Evolutionary conservation across 495 filamentous ascomycete species (phyloP), one percentile per base, ranked within the genome.

Genomic region (Penicillium paradoxum): DNA sequence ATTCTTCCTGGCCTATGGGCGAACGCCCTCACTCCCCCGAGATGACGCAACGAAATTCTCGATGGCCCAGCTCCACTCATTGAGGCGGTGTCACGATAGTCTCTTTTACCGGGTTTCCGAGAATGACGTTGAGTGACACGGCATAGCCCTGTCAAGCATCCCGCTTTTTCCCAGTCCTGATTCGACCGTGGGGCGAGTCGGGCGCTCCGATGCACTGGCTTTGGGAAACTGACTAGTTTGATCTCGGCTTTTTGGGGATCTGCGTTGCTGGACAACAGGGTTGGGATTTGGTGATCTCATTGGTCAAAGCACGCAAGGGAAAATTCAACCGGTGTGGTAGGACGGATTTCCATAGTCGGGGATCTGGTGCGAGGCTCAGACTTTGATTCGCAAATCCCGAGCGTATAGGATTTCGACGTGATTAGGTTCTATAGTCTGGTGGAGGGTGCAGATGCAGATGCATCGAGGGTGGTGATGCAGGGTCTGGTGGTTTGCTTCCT

Each of bases 1-100:
- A 48, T n/a, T n/a, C n/a, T n/a, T n/a, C n/a, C n/a, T n/a, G n/a
- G 15, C 49, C 49, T 34, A 42, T 42, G 46, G 46, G 37, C 29
- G 27, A 43, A 29, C 8, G 5, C 6, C 25, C 14, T 33, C 17
- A 17, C 48, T 30, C 48, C 48, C 48, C 49, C 49, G 49, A 51
- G 18, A 50, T 50, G 37, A 33, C 27, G 37, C 37, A 42, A 27
- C 10, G 30, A 17, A 27, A 11, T 5, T 7, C 15, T 22, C 27
- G 22, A 27, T 43, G 8, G 9, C 10, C 32, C 6, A 14, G 30
- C 47, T 33, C 49, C 49, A 51, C 49, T 15, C 24, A 32, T 4
- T 43, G 49, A 51, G 49, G 49, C 39, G 49, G 49, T 51, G 49
- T 18, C 9, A 48, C 27, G n/a, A 7, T 21, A 2, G 5, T 37